Evolutionary conservation across 768 basidiomycete species (phyloP).

Genomic region (Hydnomerulius pinastri): DNA sequence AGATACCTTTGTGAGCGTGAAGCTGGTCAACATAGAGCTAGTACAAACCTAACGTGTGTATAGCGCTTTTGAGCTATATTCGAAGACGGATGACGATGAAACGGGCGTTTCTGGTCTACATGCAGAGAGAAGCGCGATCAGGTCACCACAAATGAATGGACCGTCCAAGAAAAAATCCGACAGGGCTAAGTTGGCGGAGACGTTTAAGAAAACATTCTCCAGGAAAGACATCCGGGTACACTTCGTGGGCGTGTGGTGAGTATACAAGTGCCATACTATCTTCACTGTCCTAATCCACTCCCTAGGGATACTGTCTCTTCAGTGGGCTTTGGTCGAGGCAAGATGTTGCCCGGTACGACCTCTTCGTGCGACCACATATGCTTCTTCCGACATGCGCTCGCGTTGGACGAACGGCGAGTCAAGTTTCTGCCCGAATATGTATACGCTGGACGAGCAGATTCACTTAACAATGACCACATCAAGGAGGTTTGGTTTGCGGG

Average conservation of each 20-base stretch:
- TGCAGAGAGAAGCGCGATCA: neutral
- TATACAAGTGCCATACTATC: neutral
- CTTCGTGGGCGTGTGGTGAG: conserved; percentile 48
- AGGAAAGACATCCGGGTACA: conserved; percentile 37
- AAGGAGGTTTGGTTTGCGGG: conserved; percentile 49
- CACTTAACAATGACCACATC: conserved; percentile 21
- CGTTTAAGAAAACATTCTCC: conserved; percentile 41
- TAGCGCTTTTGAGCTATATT: conserved; percentile 44
- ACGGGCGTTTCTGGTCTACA: conserved; percentile 12
- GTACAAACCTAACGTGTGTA: neutral
- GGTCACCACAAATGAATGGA: neutral
- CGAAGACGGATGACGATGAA: conserved; percentile 23
- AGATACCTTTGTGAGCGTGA: conserved; percentile 38
- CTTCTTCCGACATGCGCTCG: conserved; percentile 48
- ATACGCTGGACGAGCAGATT: conserved; percentile 25
- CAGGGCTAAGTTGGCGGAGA: conserved; percentile 21
- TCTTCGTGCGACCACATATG: conserved; percentile 36
- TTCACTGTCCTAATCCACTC: neutral
- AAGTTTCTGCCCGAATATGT: conserved; percentile 49
- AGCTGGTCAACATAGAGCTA: neutral
- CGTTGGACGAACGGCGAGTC: conserved; percentile 48
- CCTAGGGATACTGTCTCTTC: conserved; percentile 51
- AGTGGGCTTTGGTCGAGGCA: conserved; percentile 37
- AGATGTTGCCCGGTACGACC: conserved; percentile 34
- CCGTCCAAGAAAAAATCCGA: conserved; percentile 12